phyloP scores from a whole-genome alignment of 2,329 filamentous ascomycete species.

The Coniochaeta prunicola region DNA sequence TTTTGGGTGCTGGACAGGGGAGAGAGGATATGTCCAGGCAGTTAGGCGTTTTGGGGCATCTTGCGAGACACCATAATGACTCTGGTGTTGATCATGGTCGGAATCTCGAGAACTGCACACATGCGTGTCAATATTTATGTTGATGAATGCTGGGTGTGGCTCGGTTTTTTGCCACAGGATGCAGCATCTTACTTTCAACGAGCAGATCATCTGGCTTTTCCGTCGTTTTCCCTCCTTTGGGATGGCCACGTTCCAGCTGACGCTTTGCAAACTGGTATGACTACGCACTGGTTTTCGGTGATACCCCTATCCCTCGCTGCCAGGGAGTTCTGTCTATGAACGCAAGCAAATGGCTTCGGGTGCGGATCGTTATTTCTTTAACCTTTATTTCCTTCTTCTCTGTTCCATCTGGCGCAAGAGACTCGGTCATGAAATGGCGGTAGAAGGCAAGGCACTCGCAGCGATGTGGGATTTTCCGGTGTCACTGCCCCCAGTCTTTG shows the following conservation, averaged over 20 bases:
- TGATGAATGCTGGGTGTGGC: constrained; percentile 48
- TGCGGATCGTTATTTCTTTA: background rate
- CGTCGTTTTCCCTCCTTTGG: constrained; percentile 9
- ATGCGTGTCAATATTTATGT: constrained; percentile 11
- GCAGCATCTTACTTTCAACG: background rate
- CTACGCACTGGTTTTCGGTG: constrained; percentile 9
- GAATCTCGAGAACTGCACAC: background rate
- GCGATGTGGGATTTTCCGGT: background rate
- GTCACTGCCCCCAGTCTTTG: background rate
- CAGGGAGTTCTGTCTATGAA: constrained; percentile 5
- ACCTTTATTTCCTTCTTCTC: background rate
- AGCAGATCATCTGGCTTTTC: background rate
- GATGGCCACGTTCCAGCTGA: constrained; percentile 11
- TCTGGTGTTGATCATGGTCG: background rate
- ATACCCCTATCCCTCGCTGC: constrained; percentile 12
- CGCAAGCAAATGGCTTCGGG: background rate
- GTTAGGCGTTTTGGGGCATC: background rate
- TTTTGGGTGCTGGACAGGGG: background rate
- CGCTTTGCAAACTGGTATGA: constrained; percentile 5
- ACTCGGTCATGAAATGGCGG: background rate
- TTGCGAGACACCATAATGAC: background rate
- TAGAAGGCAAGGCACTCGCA: background rate
- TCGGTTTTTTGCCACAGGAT: background rate
- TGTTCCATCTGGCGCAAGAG: background rate
- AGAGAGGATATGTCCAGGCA: background rate